Evolutionary conservation across 257 asterid genomes (phyloP).

Genomic region (Salvia splendens): DNA sequence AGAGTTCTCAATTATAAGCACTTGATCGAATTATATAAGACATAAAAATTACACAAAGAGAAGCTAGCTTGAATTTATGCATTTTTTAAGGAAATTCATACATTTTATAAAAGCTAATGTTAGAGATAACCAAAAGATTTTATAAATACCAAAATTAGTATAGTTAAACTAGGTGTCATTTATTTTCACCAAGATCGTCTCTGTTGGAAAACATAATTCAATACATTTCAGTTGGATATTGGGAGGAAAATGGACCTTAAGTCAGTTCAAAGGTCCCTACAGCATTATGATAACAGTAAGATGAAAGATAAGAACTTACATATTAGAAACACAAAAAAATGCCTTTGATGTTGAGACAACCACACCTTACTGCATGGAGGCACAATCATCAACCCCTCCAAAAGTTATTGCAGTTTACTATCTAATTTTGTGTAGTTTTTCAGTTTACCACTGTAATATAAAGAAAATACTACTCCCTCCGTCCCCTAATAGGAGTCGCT

Average conservation of each 20-base stretch:
- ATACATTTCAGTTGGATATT: background rate
- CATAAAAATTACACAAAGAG: conserved; percentile 1
- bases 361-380: background rate
- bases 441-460: background rate
- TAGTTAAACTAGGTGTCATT: conserved; percentile 15
- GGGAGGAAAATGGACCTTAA: conserved; percentile 10
- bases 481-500: too few species aligned
- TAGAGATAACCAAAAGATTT: conserved; percentile 1
- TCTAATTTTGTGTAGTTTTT: background rate
- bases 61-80: conserved; percentile 12
- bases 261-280: conserved; percentile 12
- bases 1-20: conserved; percentile 10
- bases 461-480: background rate
- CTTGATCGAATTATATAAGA: conserved; percentile 2
- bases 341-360: background rate
- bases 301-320: conserved; percentile 17
- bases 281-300: conserved; percentile 6
- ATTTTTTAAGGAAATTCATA: conserved; percentile 1
- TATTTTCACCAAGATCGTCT: background rate
- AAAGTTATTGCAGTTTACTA: background rate
- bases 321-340: conserved; percentile 5
- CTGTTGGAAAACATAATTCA: conserved; percentile 8
- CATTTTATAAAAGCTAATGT: conserved; percentile 10
- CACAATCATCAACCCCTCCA: background rate
- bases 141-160: background rate